phyloP scores from a whole-genome alignment of 495 filamentous ascomycete genomes.

The Podospora pseudoanserina region DNA sequence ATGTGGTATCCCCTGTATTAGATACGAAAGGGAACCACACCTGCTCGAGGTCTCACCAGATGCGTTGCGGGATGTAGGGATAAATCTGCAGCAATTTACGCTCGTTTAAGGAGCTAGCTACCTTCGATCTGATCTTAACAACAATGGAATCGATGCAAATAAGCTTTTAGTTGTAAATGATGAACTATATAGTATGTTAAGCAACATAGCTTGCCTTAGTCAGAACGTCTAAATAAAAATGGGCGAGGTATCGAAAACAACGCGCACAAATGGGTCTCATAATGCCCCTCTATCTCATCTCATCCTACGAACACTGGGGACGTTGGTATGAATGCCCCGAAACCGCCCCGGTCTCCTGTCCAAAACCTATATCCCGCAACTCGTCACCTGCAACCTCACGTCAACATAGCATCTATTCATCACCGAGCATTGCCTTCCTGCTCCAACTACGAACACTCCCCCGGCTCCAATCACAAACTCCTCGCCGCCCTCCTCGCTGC shows the following conservation, averaged over 20 bases:
- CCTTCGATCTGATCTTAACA: too few species aligned
- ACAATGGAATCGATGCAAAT: too few species aligned
- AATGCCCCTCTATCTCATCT: too few species aligned
- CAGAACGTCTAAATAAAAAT: too few species aligned
- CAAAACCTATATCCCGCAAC: neutral
- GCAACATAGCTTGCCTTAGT: too few species aligned
- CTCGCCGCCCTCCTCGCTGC: conserved; percentile 16
- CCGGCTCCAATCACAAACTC: conserved; percentile 28
- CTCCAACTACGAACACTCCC: conserved; percentile 28
- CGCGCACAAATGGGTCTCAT: too few species aligned
- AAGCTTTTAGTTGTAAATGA: too few species aligned
- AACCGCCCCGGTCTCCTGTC: too few species aligned
- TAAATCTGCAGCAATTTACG: neutral
- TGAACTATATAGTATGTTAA: too few species aligned
- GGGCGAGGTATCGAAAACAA: too few species aligned
- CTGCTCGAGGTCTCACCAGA: neutral
- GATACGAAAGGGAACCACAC: neutral
- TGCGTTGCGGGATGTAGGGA: neutral
- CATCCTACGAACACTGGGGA: too few species aligned
- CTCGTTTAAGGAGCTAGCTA: neutral
- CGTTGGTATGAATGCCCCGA: too few species aligned
- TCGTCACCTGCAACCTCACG: conserved; percentile 29
- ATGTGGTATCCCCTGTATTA: neutral
- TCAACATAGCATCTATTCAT: conserved; percentile 30
- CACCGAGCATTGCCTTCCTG: conserved; percentile 22